Percentiles rank a stretch among this genome's conserved stretches.
phyloP scores from a whole-genome alignment of 2,329 filamentous ascomycete genomes.

The Colletotrichum eleusines region DNA sequence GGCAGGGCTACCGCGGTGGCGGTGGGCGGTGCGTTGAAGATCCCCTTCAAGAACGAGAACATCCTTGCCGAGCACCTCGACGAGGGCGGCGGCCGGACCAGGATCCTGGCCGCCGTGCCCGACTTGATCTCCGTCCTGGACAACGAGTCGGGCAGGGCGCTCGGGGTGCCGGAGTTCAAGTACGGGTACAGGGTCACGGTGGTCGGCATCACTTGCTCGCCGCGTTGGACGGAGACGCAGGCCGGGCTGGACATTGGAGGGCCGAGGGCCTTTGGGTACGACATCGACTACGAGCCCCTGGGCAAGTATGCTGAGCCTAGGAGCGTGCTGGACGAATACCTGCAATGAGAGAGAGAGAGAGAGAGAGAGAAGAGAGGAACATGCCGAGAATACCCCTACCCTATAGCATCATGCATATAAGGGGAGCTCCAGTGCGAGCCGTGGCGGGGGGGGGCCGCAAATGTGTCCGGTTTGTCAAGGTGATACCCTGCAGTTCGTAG shows the following conservation, averaged over 20 bases:
- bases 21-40: conserved; percentile 43
- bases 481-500: too few species aligned
- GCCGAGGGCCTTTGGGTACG: conserved; percentile 53
- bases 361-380: not conserved
- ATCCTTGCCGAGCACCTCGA: conserved; percentile 64
- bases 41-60: conserved; percentile 54
- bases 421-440: too few species aligned
- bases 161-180: conserved; percentile 68
- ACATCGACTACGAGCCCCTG: conserved; percentile 61
- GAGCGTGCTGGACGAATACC: conserved; percentile 61
- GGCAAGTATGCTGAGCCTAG: conserved; percentile 64
- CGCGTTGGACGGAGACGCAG: conserved; percentile 63
- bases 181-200: conserved; percentile 66
- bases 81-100: conserved; percentile 48
- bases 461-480: not conserved
- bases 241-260: conserved; percentile 63
- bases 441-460: too few species aligned
- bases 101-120: conserved; percentile 65
- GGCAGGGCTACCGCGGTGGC: conserved; percentile 25
- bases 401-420: not conserved
- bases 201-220: conserved; percentile 65
- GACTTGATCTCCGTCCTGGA: conserved; percentile 69
- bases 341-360: too few species aligned
- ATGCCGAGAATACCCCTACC: too few species aligned
- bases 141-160: conserved; percentile 66